phyloP scores from a whole-genome alignment of 495 filamentous ascomycete genomes.

The Penicillium atrosanguineum region DNA sequence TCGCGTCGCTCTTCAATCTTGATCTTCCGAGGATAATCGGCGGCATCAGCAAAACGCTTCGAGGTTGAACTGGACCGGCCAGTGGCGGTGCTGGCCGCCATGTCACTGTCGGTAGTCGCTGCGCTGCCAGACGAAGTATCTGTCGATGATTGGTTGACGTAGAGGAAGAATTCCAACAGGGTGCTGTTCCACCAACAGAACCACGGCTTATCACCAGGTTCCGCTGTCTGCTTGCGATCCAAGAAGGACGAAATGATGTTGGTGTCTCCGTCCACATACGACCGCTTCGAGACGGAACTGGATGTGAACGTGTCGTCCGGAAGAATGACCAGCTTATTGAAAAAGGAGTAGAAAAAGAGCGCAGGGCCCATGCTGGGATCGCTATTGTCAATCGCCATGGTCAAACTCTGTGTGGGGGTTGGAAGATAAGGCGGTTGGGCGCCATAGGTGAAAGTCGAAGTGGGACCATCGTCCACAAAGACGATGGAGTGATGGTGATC shows the following conservation, averaged over 20 bases:
- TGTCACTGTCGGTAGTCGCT: conserved; percentile 9
- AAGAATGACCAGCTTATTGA: conserved; percentile 82
- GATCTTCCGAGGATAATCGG: conserved; percentile 65
- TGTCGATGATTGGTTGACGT: conserved; percentile 58
- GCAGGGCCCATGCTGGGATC: conserved; percentile 64
- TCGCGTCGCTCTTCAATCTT: conserved; percentile 78
- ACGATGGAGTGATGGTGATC: conserved; percentile 25
- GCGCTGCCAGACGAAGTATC: conserved; percentile 27
- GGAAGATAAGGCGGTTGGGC: conserved; percentile 64
- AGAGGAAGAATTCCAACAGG: conserved; percentile 78
- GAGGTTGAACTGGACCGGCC: not conserved
- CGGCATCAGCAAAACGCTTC: conserved; percentile 18
- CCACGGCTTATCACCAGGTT: conserved; percentile 71
- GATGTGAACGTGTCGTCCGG: conserved; percentile 49
- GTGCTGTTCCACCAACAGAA: conserved; percentile 87
- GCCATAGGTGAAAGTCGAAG: conserved; percentile 60
- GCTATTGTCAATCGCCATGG: conserved; percentile 65
- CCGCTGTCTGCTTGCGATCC: conserved; percentile 46
- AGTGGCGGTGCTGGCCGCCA: conserved; percentile 2
- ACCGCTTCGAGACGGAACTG: conserved; percentile 26
- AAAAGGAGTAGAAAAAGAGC: conserved; percentile 65
- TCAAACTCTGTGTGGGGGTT: conserved; percentile 44
- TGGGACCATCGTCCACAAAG: conserved; percentile 27
- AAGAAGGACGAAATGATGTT: conserved; percentile 11
- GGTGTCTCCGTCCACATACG: conserved; percentile 21